These are phyloP conservation scores for Scenedesmus sp. DNA, from an alignment of 163 green algal genomes.

Conservation along the genomic window DNA sequence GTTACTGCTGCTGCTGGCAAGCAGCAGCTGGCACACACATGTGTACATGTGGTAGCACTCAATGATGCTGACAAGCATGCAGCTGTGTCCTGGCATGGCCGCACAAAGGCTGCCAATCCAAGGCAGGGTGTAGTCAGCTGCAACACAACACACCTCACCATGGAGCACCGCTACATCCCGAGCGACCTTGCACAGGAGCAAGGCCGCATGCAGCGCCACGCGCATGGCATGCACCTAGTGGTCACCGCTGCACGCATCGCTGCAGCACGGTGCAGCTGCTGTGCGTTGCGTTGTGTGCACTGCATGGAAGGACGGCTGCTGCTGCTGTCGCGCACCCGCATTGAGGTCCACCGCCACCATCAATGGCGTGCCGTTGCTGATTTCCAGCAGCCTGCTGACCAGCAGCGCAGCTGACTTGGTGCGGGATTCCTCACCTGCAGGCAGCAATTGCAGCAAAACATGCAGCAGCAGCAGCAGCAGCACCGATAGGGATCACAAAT, in stretches of 20 bases:
- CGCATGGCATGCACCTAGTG: no score
- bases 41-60: no score
- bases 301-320: no score
- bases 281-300: no score
- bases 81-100: background rate
- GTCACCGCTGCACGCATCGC: no score
- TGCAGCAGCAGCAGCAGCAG: background rate
- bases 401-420: constrained; percentile 40
- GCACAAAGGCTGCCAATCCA: no score
- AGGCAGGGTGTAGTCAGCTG: no score
- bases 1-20: background rate
- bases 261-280: background rate
- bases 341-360: constrained; percentile 47
- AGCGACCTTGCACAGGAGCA: no score
- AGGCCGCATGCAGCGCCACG: no score
- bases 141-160: no score
- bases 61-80: background rate
- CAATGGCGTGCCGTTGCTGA: background rate
- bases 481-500: no score
- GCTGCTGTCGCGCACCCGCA: background rate
- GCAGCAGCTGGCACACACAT: background rate
- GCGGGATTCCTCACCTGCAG: constrained; percentile 31
- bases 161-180: no score
- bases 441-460: background rate
- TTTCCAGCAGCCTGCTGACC: background rate